These are phyloP conservation scores for Hyphodiscus hymeniophilus DNA, from an alignment of 495 filamentous ascomycete genomes.

Conservation along the genomic window DNA sequence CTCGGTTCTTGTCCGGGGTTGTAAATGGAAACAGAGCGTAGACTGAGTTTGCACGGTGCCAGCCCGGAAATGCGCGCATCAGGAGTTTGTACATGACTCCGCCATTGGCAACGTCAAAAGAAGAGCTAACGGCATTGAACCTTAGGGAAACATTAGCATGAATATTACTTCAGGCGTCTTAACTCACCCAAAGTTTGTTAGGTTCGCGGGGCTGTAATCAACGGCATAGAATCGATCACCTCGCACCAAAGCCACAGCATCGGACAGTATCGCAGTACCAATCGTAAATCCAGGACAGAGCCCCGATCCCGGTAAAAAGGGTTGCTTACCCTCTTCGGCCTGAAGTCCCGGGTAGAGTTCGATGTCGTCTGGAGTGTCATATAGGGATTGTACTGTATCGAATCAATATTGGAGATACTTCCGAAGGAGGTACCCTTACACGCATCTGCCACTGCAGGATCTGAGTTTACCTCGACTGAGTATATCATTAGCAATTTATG, in stretches of 20 bases:
- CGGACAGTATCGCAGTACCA: slow-evolving; percentile 70
- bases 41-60: slow-evolving; percentile 67
- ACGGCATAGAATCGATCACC: slow-evolving; percentile 77
- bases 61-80: slow-evolving; percentile 65
- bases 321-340: slow-evolving; percentile 66
- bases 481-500: no score
- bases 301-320: slow-evolving; percentile 67
- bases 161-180: slow-evolving; percentile 32
- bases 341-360: slow-evolving; percentile 76
- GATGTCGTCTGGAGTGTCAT: slow-evolving; percentile 69
- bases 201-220: slow-evolving; percentile 58
- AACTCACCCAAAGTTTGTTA: slow-evolving; percentile 70
- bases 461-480: slow-evolving; percentile 76
- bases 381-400: slow-evolving; percentile 23
- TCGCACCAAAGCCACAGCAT: slow-evolving; percentile 72
- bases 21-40: slow-evolving; percentile 83
- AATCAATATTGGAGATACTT: no score
- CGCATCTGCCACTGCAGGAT: slow-evolving; percentile 59
- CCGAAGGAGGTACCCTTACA: slow-evolving; percentile 45
- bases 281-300: slow-evolving; percentile 76
- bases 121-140: no score
- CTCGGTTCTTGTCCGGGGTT: slow-evolving; percentile 60
- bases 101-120: slow-evolving; percentile 60
- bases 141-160: no score
- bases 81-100: slow-evolving; percentile 81